Base-by-base conservation (phyloP, 164 flowering plant species). In the Vitis labrusca region DNA sequence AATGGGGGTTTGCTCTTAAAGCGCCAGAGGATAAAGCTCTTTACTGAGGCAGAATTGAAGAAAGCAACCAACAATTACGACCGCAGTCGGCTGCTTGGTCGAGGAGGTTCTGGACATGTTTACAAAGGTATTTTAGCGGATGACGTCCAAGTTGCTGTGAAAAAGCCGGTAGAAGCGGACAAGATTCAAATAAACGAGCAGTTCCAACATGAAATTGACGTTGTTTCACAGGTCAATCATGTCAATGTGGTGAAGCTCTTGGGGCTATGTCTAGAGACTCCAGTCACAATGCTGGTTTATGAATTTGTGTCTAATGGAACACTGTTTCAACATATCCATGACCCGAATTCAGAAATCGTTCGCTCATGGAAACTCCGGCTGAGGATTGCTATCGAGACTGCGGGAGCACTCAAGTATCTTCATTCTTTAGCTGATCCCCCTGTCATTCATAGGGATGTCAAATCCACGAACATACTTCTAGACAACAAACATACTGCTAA, bases 371-470 rank as follows among this genome's bases (percentile, higher is more conserved):
- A 15, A 16, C 47, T 37, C 57, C 61, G 70, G 0, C 13, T 67
- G 50, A 37, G 53, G 29, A 47, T 57, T 2, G 70, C 70, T 5
- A 9, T 29, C 30, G 70, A 67, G 15, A 47, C 53, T 16, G 70
- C 70, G 1, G 16, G 10, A 10, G 70, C 70, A 1, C 52, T 67
- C 17, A 14, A 56, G 3, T 67, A 67, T 19, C 30, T 67, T 13
- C 70, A 67, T 47, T 56, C 51, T 55, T 9, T 37, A 29, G 62
- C 70, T 8, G 13, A 32, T n/a, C 61, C 62, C 5, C 70, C 23
- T 19, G 44, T 67, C 32, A 67, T 67, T 44, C 70, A 67, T 54
- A 44, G 70, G 15, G 70, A 67, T 47, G 53, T 67, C 51, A 67
- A 67, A 30, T 15, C 70, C 10, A 8, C 5, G 8, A 67, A 67